Evolutionary conservation across 164 flowering plant genomes (phyloP), one percentile per base, ranked within the genome.

Genomic region (Piper longum): DNA sequence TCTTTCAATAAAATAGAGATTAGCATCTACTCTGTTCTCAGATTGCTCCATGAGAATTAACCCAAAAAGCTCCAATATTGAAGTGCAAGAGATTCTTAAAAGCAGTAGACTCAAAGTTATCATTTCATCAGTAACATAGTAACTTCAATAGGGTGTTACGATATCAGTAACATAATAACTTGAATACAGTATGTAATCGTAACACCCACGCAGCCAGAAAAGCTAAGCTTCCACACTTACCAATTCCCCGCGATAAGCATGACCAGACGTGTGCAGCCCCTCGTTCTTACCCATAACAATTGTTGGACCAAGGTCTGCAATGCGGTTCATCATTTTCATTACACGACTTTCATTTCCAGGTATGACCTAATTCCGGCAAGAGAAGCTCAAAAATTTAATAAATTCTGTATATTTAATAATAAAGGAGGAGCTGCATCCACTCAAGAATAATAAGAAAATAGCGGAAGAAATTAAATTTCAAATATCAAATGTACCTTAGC

Each of bases 341-440:
- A 91, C 97, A 43, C 99, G 84, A 36, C 83, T 77, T 76, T 93
- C 99, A 76, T 93, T 93, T 63, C 99, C 97, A 66, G 99, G 99
- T 64, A 93, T 93, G 19, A 93, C 96, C 99, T 93, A 64, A 3
- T 9, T 5, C 14, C 9, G 14, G 14, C 52, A 48, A 14, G 52
- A 48, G 8, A 26, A 57, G 16, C 26, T 57, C 4, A 57, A 57
- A 16, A 41, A 57, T 41, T 13, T 7, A 26, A 26, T 26, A 3
- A 2, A 41, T 1, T 7, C 6, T 18, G 14, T 8, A 57, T 3
- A 14, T 26, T 26, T 41, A 26, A 2, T 57, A 16, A 16, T 12
- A 7, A 18, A 41, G 13, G 60, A 48, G 4, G 7, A 44, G 48
- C 7, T 48, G 52, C 52, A 9, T 9, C 14, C 12, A 48, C 3